A percentile compares a stretch with the other conserved stretches of the same genome.
phyloP scores from a whole-genome alignment of 495 filamentous ascomycete genomes.

The Chaetomidium leptoderma region DNA sequence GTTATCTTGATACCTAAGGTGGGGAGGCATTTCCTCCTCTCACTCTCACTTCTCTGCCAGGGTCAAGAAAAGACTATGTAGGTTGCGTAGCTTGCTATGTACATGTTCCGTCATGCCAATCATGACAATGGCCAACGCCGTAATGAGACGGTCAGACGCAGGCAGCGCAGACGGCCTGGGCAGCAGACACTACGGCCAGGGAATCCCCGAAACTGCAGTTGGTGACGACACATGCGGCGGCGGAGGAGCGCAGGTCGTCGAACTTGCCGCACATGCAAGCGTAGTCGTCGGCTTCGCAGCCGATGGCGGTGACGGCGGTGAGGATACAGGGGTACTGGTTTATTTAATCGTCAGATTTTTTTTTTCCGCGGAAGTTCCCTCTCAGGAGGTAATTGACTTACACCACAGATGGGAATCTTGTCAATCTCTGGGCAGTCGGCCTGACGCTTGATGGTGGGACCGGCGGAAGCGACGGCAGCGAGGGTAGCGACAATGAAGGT shows the following conservation, averaged over 20 bases:
- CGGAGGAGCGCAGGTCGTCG: slow-evolving; percentile 5
- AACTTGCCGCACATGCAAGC: slow-evolving; percentile 15
- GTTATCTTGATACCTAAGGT: too few species aligned
- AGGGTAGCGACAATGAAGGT: slow-evolving; percentile 10
- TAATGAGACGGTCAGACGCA: slow-evolving; percentile 6
- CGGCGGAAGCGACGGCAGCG: slow-evolving; percentile 10
- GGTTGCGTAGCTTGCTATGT: too few species aligned
- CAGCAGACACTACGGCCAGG: slow-evolving; percentile 6
- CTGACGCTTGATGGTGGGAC: slow-evolving; percentile 8
- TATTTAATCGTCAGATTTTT: background rate
- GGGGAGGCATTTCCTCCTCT: too few species aligned
- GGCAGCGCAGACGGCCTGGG: slow-evolving; percentile 12
- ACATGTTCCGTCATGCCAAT: background rate
- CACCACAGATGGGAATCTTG: slow-evolving; percentile 11
- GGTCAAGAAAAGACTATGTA: too few species aligned
- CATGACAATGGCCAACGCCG: background rate
- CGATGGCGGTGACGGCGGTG: background rate
- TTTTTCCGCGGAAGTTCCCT: background rate
- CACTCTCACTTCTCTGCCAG: too few species aligned
- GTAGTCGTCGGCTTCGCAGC: slow-evolving; percentile 10
- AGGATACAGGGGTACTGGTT: slow-evolving; percentile 3
- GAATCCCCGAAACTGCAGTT: slow-evolving; percentile 3
- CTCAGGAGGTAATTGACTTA: background rate
- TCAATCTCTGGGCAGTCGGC: slow-evolving; percentile 11
- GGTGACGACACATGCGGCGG: slow-evolving; percentile 9